A percentile compares a stretch with the other conserved stretches of the same genome.
Conservation (phyloP, 2,329 filamentous ascomycete species). For the Stachybotrys echinatus region DNA sequence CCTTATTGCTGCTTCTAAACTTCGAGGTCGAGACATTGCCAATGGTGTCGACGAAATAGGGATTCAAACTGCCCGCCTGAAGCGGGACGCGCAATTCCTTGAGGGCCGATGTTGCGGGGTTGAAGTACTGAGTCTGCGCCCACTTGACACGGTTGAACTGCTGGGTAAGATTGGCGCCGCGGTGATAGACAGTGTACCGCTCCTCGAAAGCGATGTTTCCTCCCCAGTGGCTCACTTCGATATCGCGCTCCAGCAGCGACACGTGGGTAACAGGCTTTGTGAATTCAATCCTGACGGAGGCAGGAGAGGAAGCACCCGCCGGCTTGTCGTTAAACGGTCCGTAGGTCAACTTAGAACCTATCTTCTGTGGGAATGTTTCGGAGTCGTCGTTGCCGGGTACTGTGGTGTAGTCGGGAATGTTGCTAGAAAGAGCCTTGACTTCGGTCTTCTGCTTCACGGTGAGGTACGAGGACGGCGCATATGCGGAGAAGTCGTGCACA, state of each 20-base stretch:
- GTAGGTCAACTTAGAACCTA: constrained; percentile 82
- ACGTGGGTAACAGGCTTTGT: constrained; percentile 85
- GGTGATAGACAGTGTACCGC: constrained; percentile 82
- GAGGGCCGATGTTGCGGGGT: constrained; percentile 70
- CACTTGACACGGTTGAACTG: constrained; percentile 75
- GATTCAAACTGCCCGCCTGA: constrained; percentile 70
- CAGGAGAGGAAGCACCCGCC: constrained; percentile 68
- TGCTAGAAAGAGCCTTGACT: constrained; percentile 74
- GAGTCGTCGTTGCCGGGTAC: constrained; percentile 56
- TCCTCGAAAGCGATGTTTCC: constrained; percentile 95
- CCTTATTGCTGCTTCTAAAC: constrained; percentile 72
- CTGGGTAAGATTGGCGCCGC: constrained; percentile 69
- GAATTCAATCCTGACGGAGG: constrained; percentile 87
- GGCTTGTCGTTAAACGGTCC: constrained; percentile 80
- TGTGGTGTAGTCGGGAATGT: constrained; percentile 81
- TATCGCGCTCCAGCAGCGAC: constrained; percentile 74
- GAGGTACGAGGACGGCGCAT: constrained; percentile 75
- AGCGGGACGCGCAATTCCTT: constrained; percentile 80
- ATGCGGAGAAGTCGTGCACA: constrained; percentile 78
- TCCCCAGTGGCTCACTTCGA: constrained; percentile 97
- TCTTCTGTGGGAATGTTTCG: constrained; percentile 68
- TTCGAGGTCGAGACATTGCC: constrained; percentile 93
- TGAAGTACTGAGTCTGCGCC: constrained; percentile 69
- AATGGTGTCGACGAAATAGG: constrained; percentile 94
- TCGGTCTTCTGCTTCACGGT: constrained; percentile 96